phyloP scores from a whole-genome alignment of 2,329 filamentous ascomycete genomes.

The Cladosporium sp. region DNA sequence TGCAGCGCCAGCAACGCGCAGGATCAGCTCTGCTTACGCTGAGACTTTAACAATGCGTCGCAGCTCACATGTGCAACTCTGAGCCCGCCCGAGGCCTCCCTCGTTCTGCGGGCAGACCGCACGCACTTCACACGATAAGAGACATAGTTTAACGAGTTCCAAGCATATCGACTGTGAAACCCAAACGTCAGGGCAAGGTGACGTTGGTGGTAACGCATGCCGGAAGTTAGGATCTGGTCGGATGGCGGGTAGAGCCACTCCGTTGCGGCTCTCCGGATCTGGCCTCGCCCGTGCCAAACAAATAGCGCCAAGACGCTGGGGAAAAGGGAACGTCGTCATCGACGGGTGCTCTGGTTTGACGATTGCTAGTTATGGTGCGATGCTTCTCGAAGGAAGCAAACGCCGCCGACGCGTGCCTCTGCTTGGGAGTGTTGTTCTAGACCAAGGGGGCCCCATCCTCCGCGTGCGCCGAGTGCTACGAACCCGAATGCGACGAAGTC shows the following conservation, averaged over 20 bases:
- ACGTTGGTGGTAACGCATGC: slow-evolving; percentile 2
- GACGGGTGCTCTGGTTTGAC: neutral
- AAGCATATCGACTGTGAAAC: neutral
- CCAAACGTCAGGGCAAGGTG: neutral
- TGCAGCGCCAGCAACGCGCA: neutral
- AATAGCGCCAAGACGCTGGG: neutral
- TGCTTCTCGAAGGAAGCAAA: too few relatives aligned
- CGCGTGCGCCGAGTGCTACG: neutral
- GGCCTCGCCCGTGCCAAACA: neutral
- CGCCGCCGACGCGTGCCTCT: neutral
- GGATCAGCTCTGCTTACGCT: neutral
- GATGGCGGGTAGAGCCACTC: slow-evolving; percentile 5
- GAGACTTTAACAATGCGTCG: neutral
- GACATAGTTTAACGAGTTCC: neutral
- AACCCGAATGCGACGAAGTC: too few relatives aligned
- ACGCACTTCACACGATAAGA: neutral
- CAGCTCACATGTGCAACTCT: neutral
- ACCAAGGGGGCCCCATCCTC: neutral
- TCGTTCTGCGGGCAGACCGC: too few relatives aligned
- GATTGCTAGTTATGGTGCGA: too few relatives aligned
- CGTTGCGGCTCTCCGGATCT: slow-evolving; percentile 2
- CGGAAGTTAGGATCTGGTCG: slow-evolving; percentile 2
- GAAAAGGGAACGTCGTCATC: neutral
- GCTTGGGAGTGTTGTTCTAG: neutral
- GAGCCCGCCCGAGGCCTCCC: neutral